phyloP scores from a whole-genome alignment of 805 yeast genomes.

The Priceomyces medius region DNA sequence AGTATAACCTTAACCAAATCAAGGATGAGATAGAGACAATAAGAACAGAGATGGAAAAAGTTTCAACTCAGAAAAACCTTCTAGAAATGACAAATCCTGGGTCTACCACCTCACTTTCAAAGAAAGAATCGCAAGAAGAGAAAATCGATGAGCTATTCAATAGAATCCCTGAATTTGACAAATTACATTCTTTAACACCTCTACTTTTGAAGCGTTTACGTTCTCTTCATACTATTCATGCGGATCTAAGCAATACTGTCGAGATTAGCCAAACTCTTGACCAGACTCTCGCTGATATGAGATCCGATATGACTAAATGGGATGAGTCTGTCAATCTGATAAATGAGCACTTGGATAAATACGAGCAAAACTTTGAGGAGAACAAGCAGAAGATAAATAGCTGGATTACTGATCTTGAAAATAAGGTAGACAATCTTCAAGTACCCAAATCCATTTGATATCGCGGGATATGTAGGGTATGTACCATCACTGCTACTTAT shows the following conservation, averaged over 20 bases:
- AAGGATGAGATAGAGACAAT: constrained; percentile 24
- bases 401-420: constrained; percentile 16
- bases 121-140: neutral
- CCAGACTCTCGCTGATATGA: constrained; percentile 20
- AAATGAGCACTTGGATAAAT: constrained; percentile 22
- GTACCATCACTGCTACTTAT: no score
- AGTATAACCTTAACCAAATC: constrained; percentile 23
- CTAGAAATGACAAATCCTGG: constrained; percentile 7
- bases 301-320: constrained; percentile 32
- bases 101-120: neutral
- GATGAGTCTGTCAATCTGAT: constrained; percentile 20
- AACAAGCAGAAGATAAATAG: constrained; percentile 22
- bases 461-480: no score
- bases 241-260: constrained; percentile 29
- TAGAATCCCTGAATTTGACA: constrained; percentile 26
- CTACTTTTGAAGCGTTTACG: constrained; percentile 27
- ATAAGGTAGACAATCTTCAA: neutral
- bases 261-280: constrained; percentile 27
- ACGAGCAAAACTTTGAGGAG: constrained; percentile 19
- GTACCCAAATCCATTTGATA: neutral
- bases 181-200: constrained; percentile 22
- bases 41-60: constrained; percentile 25
- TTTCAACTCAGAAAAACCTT: constrained; percentile 19
- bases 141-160: constrained; percentile 26
- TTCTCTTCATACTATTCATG: constrained; percentile 31